A percentile compares a stretch with the other conserved stretches of the same genome.
These are phyloP conservation scores for Candida rishiriensis DNA, from an alignment of 805 yeast genomes.

Conservation along the genomic window DNA sequence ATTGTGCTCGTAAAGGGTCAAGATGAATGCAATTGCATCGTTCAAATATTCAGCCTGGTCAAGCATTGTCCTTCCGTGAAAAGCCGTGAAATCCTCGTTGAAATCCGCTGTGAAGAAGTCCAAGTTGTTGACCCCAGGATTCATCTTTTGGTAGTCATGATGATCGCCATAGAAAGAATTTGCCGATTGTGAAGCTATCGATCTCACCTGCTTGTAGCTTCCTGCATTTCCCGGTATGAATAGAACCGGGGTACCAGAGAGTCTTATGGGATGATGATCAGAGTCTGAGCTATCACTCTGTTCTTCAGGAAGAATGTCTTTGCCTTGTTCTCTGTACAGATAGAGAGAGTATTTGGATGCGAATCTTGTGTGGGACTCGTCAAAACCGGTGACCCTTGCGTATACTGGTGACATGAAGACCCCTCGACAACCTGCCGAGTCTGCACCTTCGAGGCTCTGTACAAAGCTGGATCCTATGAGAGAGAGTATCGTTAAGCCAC, in stretches of 20 bases:
- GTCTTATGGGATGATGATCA: constrained; percentile 7
- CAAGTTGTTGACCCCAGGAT: constrained; percentile 39
- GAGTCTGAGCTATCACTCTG: not conserved
- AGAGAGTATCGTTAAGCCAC: constrained; percentile 23
- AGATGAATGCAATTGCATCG: constrained; percentile 76
- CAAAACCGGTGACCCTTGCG: constrained; percentile 70
- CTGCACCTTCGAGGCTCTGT: constrained; percentile 38
- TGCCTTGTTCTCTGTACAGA: constrained; percentile 79
- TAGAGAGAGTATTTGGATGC: constrained; percentile 83
- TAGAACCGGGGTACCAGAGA: constrained; percentile 78
- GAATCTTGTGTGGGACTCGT: constrained; percentile 58
- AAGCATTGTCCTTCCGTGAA: constrained; percentile 87
- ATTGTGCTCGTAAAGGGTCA: constrained; percentile 53
- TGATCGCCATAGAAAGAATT: constrained; percentile 41
- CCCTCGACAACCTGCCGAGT: constrained; percentile 50
- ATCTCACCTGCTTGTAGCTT: constrained; percentile 80
- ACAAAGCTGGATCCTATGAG: constrained; percentile 27
- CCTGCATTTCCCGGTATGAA: constrained; percentile 99
- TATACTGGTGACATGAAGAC: constrained; percentile 84
- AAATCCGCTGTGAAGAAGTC: constrained; percentile 93
- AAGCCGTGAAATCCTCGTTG: constrained; percentile 93
- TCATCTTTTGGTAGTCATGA: constrained; percentile 22
- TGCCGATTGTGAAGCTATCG: constrained; percentile 83
- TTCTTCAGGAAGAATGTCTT: constrained; percentile 52
- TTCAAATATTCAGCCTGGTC: constrained; percentile 93